Base-by-base conservation (phyloP, 2,329 filamentous ascomycete species). In the Talaromyces marneffei region DNA sequence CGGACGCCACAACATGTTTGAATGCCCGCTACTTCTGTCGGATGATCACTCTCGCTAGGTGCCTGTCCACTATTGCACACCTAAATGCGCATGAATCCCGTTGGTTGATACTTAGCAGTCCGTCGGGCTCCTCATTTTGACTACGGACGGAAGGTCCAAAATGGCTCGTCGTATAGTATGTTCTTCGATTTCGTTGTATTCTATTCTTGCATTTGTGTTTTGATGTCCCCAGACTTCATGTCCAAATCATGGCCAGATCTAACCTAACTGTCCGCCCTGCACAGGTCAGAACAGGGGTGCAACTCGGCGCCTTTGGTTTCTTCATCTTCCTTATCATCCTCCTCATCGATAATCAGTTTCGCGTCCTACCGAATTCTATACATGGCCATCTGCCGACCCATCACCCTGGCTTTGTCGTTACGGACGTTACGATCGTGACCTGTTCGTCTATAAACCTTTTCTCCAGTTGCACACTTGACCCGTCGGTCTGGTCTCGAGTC, bases 301-400 rank as follows among this genome's bases (percentile, higher is more conserved):
- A 97, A 82, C 85, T 94, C 71, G 80, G 83, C 65, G 80, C 85
- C 61, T 81, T 91, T 61, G 80, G 85, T 60, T 73, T 84, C 66
- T 79, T 91, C 70, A 84, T 88, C 67, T 80, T 93, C 67, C 72
- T 92, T 68, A 77, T 93, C 69, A 77, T 92, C 66, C 86, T 93
- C 75, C 83, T 96, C 74, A 87, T 96, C 79, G 92, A 97, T 78
- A 90, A 87, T 71, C 90, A 89, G 73, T 96, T 94, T 79, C 85
- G 90, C 67, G 89, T 97, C 63, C 85, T 97, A 37, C 92, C 92
- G 44, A 86, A 87, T 69, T 85, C 88, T 63, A 88, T 97, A 67
- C 92, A 97, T 80, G 89, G 86, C 73, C 90, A 93, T 75, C 86
- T 96, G 70, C 92, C 92, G 27, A 85, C 87, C 64, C 92, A 96